Conservation (phyloP, 768 basidiomycete genomes). For the Lactarius indigo region DNA sequence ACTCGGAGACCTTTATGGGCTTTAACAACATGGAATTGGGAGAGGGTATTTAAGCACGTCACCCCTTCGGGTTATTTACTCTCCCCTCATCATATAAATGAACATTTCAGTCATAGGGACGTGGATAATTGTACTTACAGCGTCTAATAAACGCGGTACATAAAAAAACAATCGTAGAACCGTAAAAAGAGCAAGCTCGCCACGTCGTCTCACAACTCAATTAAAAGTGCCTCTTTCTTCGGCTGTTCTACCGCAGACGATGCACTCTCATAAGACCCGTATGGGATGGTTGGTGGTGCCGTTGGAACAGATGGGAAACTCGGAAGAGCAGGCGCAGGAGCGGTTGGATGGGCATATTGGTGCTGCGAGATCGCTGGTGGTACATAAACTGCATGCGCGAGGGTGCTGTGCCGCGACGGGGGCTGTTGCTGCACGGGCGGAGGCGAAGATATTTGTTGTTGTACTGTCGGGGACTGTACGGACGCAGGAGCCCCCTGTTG, state of each 20-base stretch:
- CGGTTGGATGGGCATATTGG: slow-evolving; percentile 19
- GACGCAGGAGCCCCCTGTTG: slow-evolving; percentile 1
- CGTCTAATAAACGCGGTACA: neutral
- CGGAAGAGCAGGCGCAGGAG: slow-evolving; percentile 18
- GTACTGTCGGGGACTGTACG: slow-evolving; percentile 24
- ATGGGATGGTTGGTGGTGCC: slow-evolving; percentile 18
- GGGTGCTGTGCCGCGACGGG: slow-evolving; percentile 23
- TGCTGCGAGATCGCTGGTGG: slow-evolving; percentile 16
- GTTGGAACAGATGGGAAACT: slow-evolving; percentile 26
- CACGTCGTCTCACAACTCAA: slow-evolving; percentile 19
- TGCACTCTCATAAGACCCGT: slow-evolving; percentile 16
- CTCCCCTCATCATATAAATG: neutral
- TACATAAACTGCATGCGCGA: slow-evolving; percentile 19
- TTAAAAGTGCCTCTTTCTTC: slow-evolving; percentile 27
- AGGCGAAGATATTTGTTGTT: slow-evolving; percentile 21
- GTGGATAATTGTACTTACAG: neutral
- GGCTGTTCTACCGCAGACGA: slow-evolving; percentile 21
- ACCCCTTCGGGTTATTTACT: too few relatives aligned
- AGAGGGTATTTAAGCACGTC: too few relatives aligned
- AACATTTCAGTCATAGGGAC: neutral
- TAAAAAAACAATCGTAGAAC: neutral
- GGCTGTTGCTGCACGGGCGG: slow-evolving; percentile 19
- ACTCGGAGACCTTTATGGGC: too few relatives aligned
- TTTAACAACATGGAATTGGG: too few relatives aligned
- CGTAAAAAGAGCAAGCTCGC: neutral